Percentiles rank a stretch among this genome's conserved stretches.
phyloP scores from a whole-genome alignment of 495 filamentous ascomycete species.

The Xylaria palmicola region DNA sequence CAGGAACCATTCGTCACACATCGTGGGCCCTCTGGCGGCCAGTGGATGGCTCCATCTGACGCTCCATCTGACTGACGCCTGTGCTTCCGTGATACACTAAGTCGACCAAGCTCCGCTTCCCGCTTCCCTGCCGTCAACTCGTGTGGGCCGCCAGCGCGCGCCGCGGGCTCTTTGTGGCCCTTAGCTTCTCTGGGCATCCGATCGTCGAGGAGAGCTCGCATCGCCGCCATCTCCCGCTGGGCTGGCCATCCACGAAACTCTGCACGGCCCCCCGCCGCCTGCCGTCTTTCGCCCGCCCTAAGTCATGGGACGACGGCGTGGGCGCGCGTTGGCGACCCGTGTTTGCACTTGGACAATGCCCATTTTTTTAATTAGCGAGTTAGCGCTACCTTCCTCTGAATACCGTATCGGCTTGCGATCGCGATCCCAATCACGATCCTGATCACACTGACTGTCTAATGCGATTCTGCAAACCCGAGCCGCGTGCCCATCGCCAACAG shows the following conservation, averaged over 20 bases:
- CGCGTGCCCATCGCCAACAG: neutral
- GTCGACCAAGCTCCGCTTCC: conserved; percentile 7
- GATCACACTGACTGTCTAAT: too few relatives aligned
- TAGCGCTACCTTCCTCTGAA: neutral
- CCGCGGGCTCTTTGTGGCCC: neutral
- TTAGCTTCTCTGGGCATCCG: conserved; percentile 1
- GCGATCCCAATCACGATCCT: conserved; percentile 1
- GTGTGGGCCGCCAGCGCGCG: neutral
- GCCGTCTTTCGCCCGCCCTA: neutral
- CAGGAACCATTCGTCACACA: too few relatives aligned
- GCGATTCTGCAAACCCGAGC: too few relatives aligned
- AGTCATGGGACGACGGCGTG: too few relatives aligned
- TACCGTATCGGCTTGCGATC: neutral
- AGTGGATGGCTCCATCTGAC: too few relatives aligned
- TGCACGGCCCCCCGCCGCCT: neutral
- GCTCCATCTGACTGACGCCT: too few relatives aligned
- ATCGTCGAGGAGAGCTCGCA: conserved; percentile 22
- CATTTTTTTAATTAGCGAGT: neutral
- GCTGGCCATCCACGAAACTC: conserved; percentile 14
- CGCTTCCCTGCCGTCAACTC: neutral
- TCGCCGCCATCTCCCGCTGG: conserved; percentile 20
- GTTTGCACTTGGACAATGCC: neutral
- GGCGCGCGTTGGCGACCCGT: neutral
- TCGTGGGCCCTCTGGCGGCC: too few relatives aligned
- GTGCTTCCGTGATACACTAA: too few relatives aligned